Base-by-base conservation (phyloP, 1,284 basidiomycete genomes). In the Cutaneotrichosporon cutaneum region DNA sequence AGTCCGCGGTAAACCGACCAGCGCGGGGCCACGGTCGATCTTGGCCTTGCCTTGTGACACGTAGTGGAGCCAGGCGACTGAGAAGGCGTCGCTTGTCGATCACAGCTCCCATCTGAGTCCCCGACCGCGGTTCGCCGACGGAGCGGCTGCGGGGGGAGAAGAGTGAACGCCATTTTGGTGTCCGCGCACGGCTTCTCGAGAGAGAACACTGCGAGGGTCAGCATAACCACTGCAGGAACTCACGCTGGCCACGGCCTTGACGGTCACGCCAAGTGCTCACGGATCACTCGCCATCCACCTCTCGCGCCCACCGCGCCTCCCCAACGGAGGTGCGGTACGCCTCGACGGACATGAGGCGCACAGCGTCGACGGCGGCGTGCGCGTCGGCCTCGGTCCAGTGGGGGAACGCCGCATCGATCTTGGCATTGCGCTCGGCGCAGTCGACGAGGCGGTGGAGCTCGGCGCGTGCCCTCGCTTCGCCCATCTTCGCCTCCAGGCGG, bases 391-490 rank as follows among this genome's bases (percentile, higher is more conserved):
- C 27, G 14, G 18, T 30, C 48, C 48, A 51, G 26, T 16, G 27
- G 4, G 48, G 48, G 27, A 51, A 51, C 26, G 48, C 48, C 3
- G 27, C 27, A 16, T 51, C 27, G 18, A 51, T 51, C 48, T 51
- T 51, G 48, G 27, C 48, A 32, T 51, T 51, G 24, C 27, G 48
- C 48, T 51, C 48, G 14, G 26, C 48, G 4, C 9, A 16, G 48
- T 18, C 26, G 18, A 51, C 48, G 1, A 51, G 48, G 27, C 48
- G 48, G 16, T 51, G 48, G 26, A 51, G 48, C 27, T 51, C 48
- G 18, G 7, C 27, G 26, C 48, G 48, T 3, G 18, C 26, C 48
- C 48, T 30, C 48, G 21, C 18, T 27, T 51, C 48, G 10, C 26
- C 27, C 6, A 16, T 10, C 26, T 27, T 27, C 6, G 13, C 48